Evolutionary conservation across 116 monocot species (phyloP).

Genomic region (Cymodocea nodosa): DNA sequence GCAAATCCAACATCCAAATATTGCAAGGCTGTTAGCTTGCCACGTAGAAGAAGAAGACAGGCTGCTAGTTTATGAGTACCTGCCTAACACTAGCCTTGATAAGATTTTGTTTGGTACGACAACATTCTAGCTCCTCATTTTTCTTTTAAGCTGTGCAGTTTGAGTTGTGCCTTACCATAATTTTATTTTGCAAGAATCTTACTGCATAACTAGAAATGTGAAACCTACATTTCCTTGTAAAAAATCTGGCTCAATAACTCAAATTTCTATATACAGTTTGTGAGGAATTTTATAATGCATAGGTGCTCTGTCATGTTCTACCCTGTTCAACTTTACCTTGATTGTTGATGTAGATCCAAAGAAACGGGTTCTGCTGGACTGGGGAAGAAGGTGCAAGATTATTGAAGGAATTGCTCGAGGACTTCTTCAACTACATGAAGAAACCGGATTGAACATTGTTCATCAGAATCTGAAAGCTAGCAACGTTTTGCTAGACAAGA

Average conservation of each 20-base stretch:
- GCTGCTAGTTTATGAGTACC: slow-evolving; percentile 12
- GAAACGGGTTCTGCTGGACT: not conserved
- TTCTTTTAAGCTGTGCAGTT: too few relatives aligned
- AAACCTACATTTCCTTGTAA: too few relatives aligned
- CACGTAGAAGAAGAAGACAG: slow-evolving; percentile 12
- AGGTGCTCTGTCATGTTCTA: too few relatives aligned
- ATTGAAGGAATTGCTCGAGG: slow-evolving; percentile 17
- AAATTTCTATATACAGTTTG: too few relatives aligned
- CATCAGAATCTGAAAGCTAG: slow-evolving; percentile 15
- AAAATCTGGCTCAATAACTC: too few relatives aligned
- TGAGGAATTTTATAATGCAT: too few relatives aligned
- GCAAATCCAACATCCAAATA: slow-evolving; percentile 12
- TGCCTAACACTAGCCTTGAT: slow-evolving; percentile 12
- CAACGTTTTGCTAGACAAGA: slow-evolving; percentile 11
- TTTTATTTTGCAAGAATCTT: too few relatives aligned
- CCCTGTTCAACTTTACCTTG: too few relatives aligned
- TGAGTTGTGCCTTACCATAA: too few relatives aligned
- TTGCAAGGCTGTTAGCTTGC: slow-evolving; percentile 11
- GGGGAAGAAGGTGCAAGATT: slow-evolving; percentile 9
- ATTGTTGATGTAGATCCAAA: too few relatives aligned
- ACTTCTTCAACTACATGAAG: slow-evolving; percentile 13
- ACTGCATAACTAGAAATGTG: too few relatives aligned
- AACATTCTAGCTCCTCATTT: too few relatives aligned
- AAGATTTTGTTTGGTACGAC: slow-evolving; percentile 8
- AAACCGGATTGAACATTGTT: slow-evolving; percentile 10